phyloP scores from a whole-genome alignment of 306 rosid species.

The Rosa lucieae region DNA sequence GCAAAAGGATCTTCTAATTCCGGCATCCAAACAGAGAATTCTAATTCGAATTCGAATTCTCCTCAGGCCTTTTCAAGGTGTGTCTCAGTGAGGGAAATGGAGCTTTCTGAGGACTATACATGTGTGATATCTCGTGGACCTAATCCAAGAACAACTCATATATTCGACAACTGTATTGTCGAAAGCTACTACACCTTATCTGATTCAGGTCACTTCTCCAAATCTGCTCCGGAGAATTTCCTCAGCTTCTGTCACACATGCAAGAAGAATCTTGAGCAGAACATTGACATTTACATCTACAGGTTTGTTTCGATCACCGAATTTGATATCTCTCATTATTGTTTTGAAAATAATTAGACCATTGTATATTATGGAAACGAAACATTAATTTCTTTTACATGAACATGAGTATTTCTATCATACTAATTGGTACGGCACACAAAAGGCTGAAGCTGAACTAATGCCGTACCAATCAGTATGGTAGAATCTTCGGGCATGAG shows the following conservation, averaged over 20 bases:
- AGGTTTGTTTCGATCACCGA: conserved; percentile 32
- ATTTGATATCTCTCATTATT: not conserved
- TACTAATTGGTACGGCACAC: too few relatives aligned
- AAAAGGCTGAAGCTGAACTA: too few relatives aligned
- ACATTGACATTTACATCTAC: conserved; percentile 82
- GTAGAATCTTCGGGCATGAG: not conserved
- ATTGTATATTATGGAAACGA: not conserved
- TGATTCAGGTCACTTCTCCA: not conserved
- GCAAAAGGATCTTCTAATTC: conserved; percentile 34
- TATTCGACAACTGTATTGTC: conserved; percentile 74
- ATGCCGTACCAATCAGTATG: not conserved
- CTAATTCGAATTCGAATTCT: conserved; percentile 5
- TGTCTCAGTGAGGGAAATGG: conserved; percentile 62
- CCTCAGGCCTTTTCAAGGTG: conserved; percentile 11
- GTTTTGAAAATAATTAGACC: not conserved
- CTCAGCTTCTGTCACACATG: conserved; percentile 84
- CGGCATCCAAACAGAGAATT: conserved; percentile 26
- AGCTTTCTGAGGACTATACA: conserved; percentile 79
- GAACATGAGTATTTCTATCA: not conserved
- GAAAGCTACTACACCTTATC: conserved; percentile 38
- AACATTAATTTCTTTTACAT: not conserved
- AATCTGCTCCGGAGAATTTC: conserved; percentile 38
- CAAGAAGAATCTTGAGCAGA: conserved; percentile 69
- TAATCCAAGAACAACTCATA: conserved; percentile 75
- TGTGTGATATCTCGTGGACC: conserved; percentile 78